A percentile compares a stretch with the other conserved stretches of the same genome.
phyloP scores from a whole-genome alignment of 2,329 filamentous ascomycete genomes.

The Sclerotinia nivalis region DNA sequence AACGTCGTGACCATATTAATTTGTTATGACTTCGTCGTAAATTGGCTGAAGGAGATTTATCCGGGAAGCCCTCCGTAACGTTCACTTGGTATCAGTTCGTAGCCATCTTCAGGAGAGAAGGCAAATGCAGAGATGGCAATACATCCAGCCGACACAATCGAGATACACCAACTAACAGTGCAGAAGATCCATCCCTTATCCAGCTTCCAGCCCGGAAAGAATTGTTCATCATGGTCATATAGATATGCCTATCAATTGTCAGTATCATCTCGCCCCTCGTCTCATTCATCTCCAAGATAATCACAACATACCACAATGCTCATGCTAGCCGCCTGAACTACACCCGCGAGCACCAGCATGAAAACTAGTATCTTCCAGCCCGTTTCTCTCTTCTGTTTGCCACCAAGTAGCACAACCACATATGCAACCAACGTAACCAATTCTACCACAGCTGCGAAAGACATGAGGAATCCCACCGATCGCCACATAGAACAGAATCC shows the following conservation, averaged over 20 bases:
- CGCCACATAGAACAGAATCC: constrained; percentile 93
- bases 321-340: constrained; percentile 75
- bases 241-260: constrained; percentile 67
- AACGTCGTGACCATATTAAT: neutral
- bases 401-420: constrained; percentile 72
- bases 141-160: constrained; percentile 55
- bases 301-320: constrained; percentile 71
- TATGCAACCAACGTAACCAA: constrained; percentile 80
- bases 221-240: constrained; percentile 79
- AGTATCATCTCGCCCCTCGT: constrained; percentile 12
- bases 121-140: constrained; percentile 67
- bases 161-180: constrained; percentile 55
- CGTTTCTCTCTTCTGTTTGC: constrained; percentile 74
- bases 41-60: neutral
- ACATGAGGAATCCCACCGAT: constrained; percentile 78
- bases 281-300: neutral
- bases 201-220: constrained; percentile 79
- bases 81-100: constrained; percentile 67
- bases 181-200: constrained; percentile 77
- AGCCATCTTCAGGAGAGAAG: constrained; percentile 79
- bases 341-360: constrained; percentile 64
- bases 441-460: constrained; percentile 78
- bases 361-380: constrained; percentile 78
- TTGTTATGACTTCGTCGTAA: neutral
- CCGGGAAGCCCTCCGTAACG: constrained; percentile 21